These are phyloP conservation scores for Iris pallida DNA, from an alignment of 116 monocot species.

Conservation along the genomic window DNA sequence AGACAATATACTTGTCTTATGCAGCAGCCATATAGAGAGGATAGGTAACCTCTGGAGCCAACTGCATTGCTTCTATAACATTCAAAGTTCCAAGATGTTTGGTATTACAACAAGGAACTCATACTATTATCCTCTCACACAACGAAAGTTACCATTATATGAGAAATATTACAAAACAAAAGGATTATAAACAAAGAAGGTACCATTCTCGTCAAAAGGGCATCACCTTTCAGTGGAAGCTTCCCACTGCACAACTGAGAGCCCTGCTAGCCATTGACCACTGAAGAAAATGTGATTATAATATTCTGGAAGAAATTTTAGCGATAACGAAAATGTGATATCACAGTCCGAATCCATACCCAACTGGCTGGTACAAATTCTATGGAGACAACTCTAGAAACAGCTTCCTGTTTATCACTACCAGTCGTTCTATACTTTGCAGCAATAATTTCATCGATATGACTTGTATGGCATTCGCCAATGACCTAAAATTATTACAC, in stretches of 20 bases:
- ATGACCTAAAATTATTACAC: conserved; percentile 49
- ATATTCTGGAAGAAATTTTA: neutral
- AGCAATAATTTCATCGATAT: conserved; percentile 55
- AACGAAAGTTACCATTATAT: neutral
- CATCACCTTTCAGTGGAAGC: conserved; percentile 65
- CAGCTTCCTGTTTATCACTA: conserved; percentile 34
- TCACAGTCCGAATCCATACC: conserved; percentile 36
- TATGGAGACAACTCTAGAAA: conserved; percentile 85
- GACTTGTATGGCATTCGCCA: conserved; percentile 72
- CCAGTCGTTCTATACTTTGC: conserved; percentile 48
- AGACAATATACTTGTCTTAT: conserved; percentile 58
- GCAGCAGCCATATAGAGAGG: conserved; percentile 78
- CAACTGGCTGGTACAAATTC: conserved; percentile 65
- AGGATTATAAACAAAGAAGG: conserved; percentile 3
- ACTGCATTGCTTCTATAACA: conserved; percentile 75
- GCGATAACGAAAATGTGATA: conserved; percentile 8
- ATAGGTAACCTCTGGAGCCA: conserved; percentile 64
- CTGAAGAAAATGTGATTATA: conserved; percentile 28
- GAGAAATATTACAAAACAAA: neutral
- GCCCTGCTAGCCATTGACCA: conserved; percentile 56
- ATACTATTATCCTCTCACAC: neutral
- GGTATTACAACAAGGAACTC: neutral
- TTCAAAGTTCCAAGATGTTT: conserved; percentile 85
- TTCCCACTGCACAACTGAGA: conserved; percentile 78
- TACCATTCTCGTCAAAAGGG: conserved; percentile 70